Base-by-base conservation (phyloP, 2,329 filamentous ascomycete genomes). In the Mollisiaceae sp. region DNA sequence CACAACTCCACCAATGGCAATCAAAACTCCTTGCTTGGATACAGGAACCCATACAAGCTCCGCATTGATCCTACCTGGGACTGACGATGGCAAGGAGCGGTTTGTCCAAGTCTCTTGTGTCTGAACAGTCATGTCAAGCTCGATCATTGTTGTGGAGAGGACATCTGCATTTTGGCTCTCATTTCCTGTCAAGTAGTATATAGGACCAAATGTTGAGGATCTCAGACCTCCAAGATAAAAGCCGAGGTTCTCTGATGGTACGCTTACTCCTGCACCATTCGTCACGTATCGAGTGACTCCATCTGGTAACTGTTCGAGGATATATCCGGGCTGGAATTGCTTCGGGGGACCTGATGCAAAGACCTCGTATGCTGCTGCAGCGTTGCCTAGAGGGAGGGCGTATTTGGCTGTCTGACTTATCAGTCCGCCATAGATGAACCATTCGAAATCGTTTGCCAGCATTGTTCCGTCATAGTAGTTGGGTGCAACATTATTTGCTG, bases 11-110 rank as follows among this genome's bases (percentile, higher is more conserved):
- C 91, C 92, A 0, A 97, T 79, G 2, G 90, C 91, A 0, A 97
- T 83, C 9, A 97, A 81, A 54, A 95, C 88, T 0, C 93, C 93
- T 71, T 93, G 81, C 18, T 85, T 79, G 2, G 92, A 91, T 54
- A 93, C 91, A 1, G 93, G 93, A 0, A 97, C 83, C 89, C 90
- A 93, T 0, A 90, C 87, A 1, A 90, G 79, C 65, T 90, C 89
- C 0, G 88, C 82, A 69, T 85, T 87, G 4, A 88, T 86, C 18
- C 90, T 84, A 0, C 84, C 84, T 4, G 79, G 76, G 8, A 90
- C 79, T 4, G 74, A 69, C 0, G 71, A 47, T 0, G 85, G 83
- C 2, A 92, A 74, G 0, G 86, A 85, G 1, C 59, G 68, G 69
- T 91, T 91, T 8, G 71, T 76, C 86, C 89, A 92, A 4, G 70